Conservation (phyloP, 805 yeast genomes). For the Hanseniaspora pseudoguilliermondii region DNA sequence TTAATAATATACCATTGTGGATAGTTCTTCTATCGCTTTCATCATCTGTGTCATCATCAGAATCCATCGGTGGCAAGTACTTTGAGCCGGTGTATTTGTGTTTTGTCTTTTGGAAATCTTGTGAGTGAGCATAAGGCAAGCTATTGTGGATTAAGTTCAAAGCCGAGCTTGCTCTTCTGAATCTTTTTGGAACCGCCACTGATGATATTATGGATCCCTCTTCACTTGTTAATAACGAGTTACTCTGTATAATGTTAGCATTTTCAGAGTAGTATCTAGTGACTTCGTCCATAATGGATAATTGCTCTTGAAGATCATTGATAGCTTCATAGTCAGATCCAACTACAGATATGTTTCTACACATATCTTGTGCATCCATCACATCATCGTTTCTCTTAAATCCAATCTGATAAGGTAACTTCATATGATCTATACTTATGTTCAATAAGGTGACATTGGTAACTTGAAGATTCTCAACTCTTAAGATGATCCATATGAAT, state of each 20-base stretch:
- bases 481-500: conserved; percentile 77
- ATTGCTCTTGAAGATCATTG: conserved; percentile 1
- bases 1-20: conserved; percentile 1
- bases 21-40: conserved; percentile 8
- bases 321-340: conserved; percentile 1
- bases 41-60: not conserved
- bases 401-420: conserved; percentile 60
- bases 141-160: conserved; percentile 39
- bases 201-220: not conserved
- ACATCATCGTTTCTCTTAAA: not conserved
- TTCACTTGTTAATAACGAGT: not conserved
- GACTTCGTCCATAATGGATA: conserved; percentile 10
- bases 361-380: not conserved
- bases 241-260: not conserved
- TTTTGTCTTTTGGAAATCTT: conserved; percentile 58
- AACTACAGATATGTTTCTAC: not conserved
- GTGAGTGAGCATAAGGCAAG: conserved; percentile 64
- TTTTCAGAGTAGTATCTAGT: conserved; percentile 8
- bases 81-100: conserved; percentile 21
- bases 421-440: conserved; percentile 68
- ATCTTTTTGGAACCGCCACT: not conserved
- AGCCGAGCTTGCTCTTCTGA: conserved; percentile 20
- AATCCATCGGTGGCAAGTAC: not conserved
- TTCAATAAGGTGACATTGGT: conserved; percentile 75
- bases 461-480: conserved; percentile 94